Evolutionary conservation across 2,329 filamentous ascomycete genomes (phyloP).

Genomic region (Exophiala viscosa): DNA sequence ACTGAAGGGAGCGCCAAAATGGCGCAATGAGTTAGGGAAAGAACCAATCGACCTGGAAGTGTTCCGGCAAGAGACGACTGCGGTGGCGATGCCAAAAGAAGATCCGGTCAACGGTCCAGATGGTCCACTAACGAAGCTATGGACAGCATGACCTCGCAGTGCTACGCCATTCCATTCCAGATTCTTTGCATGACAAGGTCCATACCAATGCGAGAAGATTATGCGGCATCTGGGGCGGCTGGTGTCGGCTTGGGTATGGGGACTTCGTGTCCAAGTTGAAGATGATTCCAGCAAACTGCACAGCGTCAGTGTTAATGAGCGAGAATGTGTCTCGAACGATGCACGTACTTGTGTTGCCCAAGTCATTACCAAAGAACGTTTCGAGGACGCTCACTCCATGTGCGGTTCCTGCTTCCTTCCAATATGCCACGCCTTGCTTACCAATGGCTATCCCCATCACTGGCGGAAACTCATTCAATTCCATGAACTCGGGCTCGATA

Average conservation of each 20-base stretch:
- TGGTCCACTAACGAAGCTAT: slow-evolving; percentile 22
- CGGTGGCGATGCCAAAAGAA: slow-evolving; percentile 21
- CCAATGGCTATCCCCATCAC: slow-evolving; percentile 71
- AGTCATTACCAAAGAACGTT: slow-evolving; percentile 64
- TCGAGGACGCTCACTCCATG: slow-evolving; percentile 61
- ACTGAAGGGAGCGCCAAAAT: slow-evolving; percentile 21
- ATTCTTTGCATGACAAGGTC: too few relatives aligned
- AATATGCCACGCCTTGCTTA: slow-evolving; percentile 64
- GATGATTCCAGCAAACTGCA: slow-evolving; percentile 21
- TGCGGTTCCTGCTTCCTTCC: slow-evolving; percentile 54
- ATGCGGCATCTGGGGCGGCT: too few relatives aligned
- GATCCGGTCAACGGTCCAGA: slow-evolving; percentile 26
- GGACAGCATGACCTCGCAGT: slow-evolving; percentile 13
- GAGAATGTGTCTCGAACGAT: slow-evolving; percentile 9
- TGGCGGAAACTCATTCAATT: slow-evolving; percentile 55
- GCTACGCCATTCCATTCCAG: too few relatives aligned
- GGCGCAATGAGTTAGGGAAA: slow-evolving; percentile 27
- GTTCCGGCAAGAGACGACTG: slow-evolving; percentile 15
- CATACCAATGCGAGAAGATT: too few relatives aligned
- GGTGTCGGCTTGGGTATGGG: not conserved
- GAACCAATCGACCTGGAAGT: slow-evolving; percentile 18
- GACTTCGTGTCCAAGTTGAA: slow-evolving; percentile 5
- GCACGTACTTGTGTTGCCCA: slow-evolving; percentile 57
- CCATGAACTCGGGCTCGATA: slow-evolving; percentile 45
- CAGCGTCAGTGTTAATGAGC: not conserved